Base-by-base conservation (phyloP, 805 yeast species). In the Starmera caribaea region DNA sequence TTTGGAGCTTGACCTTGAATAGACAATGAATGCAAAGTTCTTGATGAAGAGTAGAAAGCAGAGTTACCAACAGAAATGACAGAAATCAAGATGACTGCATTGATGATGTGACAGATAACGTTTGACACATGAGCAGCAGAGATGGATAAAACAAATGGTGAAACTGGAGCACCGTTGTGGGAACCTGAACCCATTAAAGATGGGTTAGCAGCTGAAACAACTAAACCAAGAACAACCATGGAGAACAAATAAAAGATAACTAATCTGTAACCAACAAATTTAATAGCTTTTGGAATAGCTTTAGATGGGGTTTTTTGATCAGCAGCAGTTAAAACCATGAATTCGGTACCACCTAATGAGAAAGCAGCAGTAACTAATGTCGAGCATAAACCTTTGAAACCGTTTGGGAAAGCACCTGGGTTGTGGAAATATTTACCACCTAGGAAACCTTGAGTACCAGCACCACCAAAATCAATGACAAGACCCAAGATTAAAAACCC, bases 91-190 rank as follows among this genome's bases (percentile, higher is more conserved):
- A 80, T 76, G 16, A 71, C 78, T 4, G 81, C 81, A 47, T 80
- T 80, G 47, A 80, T 68, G 45, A 79, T 72, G 53, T 77, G 81
- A 47, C 79, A 73, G 36, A 78, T 66, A 7, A 73, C 79, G 26
- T 21, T 21, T 17, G 62, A 68, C 36, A 76, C 70, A 37, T 81
- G 79, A 57, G 66, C 58, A 61, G 68, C 38, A 71, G 67, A 57
- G 39, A 77, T 65, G 29, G 85, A 82, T 54, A 80, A 69, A 41
- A 79, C 83, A 48, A 73, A 79, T 27, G 87, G 86, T n/a, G 87
- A 80, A 1, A 81, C 77, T 35, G 73, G 65, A 43, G 68, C 74
- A 34, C 63, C 59, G 35, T 59, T 48, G 31, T 35, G 30, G 7
- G 38, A 27, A 16, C 60, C 50, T 3, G 65, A 50, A 24, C 79